Conservation (phyloP, 495 filamentous ascomycete species). For the Aspergillus cavernicola region DNA sequence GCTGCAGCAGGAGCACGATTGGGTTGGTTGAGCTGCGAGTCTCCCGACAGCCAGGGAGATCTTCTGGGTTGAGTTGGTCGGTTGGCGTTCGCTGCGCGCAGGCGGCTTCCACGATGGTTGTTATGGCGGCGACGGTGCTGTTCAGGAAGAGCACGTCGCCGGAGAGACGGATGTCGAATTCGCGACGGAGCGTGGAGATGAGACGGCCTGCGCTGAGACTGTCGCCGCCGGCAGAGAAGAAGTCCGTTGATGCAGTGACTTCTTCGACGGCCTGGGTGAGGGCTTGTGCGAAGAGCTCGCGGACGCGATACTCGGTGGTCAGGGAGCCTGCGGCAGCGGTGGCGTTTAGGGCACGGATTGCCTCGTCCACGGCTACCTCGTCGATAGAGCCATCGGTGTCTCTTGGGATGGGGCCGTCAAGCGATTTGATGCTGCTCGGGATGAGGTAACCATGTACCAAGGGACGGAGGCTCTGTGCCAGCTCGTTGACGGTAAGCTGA, state of each 20-base stretch:
- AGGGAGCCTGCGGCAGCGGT: not conserved
- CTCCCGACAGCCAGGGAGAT: not conserved
- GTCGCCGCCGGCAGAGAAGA: conserved; percentile 2
- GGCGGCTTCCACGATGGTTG: not conserved
- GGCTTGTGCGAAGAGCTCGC: not conserved
- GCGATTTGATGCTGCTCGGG: not conserved
- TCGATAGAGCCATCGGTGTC: not conserved
- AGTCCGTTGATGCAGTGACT: not conserved
- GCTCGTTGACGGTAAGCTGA: not conserved
- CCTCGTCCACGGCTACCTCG: not conserved
- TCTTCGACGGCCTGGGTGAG: conserved; percentile 3
- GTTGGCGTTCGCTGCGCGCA: not conserved
- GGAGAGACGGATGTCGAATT: conserved; percentile 3
- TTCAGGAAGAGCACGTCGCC: conserved; percentile 1
- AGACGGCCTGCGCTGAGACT: not conserved
- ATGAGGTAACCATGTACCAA: not conserved
- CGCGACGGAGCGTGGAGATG: conserved; percentile 1
- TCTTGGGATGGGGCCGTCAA: not conserved
- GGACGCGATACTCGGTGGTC: not conserved
- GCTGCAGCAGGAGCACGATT: not conserved
- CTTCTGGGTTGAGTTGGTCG: not conserved
- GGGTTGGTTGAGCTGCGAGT: conserved; percentile 3
- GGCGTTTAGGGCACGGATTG: not conserved
- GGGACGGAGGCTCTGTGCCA: not conserved
- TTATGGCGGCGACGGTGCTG: not conserved